Evolutionary conservation across 2,329 filamentous ascomycete species (phyloP).

Genomic region (Fonsecaea pedrosoi): DNA sequence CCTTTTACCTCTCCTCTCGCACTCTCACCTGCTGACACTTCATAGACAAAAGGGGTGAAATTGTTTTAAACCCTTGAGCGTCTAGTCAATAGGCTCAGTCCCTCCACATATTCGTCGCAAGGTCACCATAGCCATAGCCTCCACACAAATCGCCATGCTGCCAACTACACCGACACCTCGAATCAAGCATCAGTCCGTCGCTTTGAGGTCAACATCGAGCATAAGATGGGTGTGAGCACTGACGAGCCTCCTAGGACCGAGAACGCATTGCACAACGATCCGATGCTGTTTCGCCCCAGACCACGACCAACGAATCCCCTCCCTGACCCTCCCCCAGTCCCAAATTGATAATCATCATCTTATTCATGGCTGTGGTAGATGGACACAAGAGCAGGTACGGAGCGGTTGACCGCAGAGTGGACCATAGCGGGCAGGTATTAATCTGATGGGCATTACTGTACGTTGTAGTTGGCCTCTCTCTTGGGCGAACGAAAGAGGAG

Average conservation of each 20-base stretch:
- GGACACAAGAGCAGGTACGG: neutral
- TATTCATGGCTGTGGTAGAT: neutral
- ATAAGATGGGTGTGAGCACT: neutral
- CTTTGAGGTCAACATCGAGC: neutral
- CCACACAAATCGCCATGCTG: neutral
- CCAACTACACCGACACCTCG: neutral
- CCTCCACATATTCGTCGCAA: neutral
- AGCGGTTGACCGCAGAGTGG: neutral
- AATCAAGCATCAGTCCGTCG: neutral
- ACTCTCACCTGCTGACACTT: neutral
- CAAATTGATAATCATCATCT: neutral
- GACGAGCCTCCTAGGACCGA: neutral
- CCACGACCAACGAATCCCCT: neutral
- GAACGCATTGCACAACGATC: neutral
- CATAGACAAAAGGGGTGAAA: neutral
- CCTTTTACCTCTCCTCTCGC: neutral
- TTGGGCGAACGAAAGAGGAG: neutral
- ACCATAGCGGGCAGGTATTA: neutral
- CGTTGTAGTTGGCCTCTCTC: neutral
- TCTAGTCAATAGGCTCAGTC: neutral
- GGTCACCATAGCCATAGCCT: neutral
- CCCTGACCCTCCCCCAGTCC: conserved; percentile 1
- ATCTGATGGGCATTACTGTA: neutral
- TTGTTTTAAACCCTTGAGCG: neutral
- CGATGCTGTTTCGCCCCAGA: neutral